Base-by-base conservation (phyloP, 2,329 filamentous ascomycete species). In the Trichophaea hybrida region DNA sequence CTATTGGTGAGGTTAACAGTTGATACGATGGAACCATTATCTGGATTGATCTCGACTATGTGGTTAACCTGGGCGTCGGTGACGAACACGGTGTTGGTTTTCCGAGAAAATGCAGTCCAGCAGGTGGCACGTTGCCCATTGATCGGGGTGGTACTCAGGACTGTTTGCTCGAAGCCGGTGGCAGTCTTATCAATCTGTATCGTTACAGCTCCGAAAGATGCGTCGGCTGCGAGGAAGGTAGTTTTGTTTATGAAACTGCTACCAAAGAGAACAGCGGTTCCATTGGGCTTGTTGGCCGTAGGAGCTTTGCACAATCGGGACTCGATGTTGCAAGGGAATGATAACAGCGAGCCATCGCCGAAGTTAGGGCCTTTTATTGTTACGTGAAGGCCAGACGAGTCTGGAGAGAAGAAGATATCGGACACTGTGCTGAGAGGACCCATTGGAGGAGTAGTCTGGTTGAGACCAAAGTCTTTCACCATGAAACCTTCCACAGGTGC, bases 341-440 rank as follows among this genome's bases (percentile, higher is more conserved):
- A 69, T 0, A 77, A 76, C 8, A 84, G 60, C 64, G 80, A 83
- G 0, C 81, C 80, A 0, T 75, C 78, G 56, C 77, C 80, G 68
- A 80, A 80, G n/a, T n/a, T n/a, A n/a, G n/a, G n/a, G 4, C 81
- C 81, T 70, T 85, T 85, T 44, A 84, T 79, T 1, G 78, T 81
- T 0, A 77, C 74, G 55, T 78, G 74, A 0, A 85, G 71, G 1
- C 70, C 74, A 0, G 68, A 71, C 62, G 79, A 74, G 56, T 84
- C 79, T 0, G 69, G 69, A 0, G 78, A 79, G 71, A 83, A 84
- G 68, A 82, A 79, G 0, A 76, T 73, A 6, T 84, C 80, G 0
- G 80, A 82, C 2, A 83, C 74, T 0, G 78, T 82, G 69, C 82
- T 81, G 1, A 72, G 70, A 0, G 81, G 80, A 0, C 80, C 81